phyloP scores from a whole-genome alignment of 2,329 filamentous ascomycete genomes.

The Cladosporium sp. region DNA sequence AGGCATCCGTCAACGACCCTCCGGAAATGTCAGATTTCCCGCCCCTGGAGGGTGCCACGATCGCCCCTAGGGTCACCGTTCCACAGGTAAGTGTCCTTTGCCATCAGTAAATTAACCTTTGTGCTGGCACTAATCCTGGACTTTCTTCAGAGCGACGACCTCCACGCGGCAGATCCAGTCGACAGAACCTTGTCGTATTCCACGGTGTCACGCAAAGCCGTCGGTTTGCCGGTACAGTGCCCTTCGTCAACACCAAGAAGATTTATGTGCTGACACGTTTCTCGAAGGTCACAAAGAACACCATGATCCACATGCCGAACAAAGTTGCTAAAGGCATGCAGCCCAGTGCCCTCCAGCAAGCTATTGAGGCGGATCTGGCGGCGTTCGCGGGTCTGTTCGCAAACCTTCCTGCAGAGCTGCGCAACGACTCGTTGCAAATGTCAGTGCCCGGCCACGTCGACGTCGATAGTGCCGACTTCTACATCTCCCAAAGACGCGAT shows the following conservation, averaged over 20 bases:
- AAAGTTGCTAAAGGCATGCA: not conserved
- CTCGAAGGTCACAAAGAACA: not conserved
- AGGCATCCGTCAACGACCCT: not conserved
- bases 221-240: not conserved
- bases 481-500: no score
- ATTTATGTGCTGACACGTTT: not conserved
- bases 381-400: no score
- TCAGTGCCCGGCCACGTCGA: not conserved
- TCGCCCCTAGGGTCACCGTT: not conserved
- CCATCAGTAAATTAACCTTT: accelerated
- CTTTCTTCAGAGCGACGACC: not conserved
- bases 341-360: not conserved
- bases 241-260: not conserved
- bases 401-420: no score
- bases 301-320: not conserved
- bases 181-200: not conserved
- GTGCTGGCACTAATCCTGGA: not conserved
- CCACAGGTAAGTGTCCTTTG: not conserved
- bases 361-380: no score
- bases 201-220: not conserved
- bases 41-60: not conserved
- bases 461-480: not conserved
- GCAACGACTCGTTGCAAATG: no score
- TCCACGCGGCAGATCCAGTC: not conserved
- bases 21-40: not conserved